Evolutionary conservation across 169 alveolate genomes (phyloP), one percentile per base, ranked within the genome.

Genomic region (Cryptosporidium bovis): DNA sequence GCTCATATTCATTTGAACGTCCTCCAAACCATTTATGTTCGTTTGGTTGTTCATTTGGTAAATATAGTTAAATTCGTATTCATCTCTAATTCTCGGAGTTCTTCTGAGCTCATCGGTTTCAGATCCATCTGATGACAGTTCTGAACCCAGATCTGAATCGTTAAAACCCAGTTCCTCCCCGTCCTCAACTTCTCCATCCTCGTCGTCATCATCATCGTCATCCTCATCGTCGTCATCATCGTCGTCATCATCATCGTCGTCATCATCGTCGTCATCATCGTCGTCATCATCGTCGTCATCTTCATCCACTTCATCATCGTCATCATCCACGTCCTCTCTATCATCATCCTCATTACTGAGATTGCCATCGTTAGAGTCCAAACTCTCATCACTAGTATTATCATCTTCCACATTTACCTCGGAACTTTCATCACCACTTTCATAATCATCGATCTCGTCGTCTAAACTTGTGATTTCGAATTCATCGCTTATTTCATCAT

Each of bases 51-150:
- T 77, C 71, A 77, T 58, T 62, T 56, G 87, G 64, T 77, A 56
- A 40, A 77, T 77, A 31, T 77, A 77, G 60, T 77, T 77, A 48
- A 77, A 77, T 40, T 77, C 87, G 10, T 77, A 77, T 27, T 77
- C 87, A 46, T 77, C 87, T 44, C 87, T 56, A 3, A 77, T 34
- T 40, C 87, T 77, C 7, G 87, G 87, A 0, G 87, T 77, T 77
- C 87, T 77, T 20, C 87, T 56, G n/a, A 77, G 65, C 34, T 77
- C 87, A 29, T 77, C 87, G 18, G 46, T 44, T 24, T 77, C 87
- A 10, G 87, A 77, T 16, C 56, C 83, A 15, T 77, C 87, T 36
- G 87, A 77, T 16, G 87, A 60, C 10, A 77, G 16, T 7, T 56
- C 51, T 3, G 71, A 62, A 12, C n/a, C 87, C 46, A 46, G 36